phyloP scores from a whole-genome alignment of 352 stramenopile genomes.

The Globisporangium heterothallicum region DNA sequence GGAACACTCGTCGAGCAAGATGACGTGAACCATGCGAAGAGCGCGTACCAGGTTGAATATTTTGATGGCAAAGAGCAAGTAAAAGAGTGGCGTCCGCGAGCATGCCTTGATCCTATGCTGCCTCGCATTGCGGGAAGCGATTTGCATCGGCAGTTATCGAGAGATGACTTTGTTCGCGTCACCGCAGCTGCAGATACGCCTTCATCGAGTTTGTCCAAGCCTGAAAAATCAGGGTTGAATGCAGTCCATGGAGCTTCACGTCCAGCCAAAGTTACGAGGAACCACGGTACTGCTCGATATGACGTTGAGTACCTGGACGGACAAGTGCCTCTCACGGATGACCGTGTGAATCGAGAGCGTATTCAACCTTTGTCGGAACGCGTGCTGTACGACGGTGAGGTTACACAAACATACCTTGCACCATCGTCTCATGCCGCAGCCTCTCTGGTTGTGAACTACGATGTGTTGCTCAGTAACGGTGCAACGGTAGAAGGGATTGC shows the following conservation, averaged over 20 bases:
- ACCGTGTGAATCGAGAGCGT: slow-evolving; percentile 27
- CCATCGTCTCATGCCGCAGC: background rate
- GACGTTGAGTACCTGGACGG: slow-evolving; percentile 44
- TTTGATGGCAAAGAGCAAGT: slow-evolving; percentile 19
- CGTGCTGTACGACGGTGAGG: slow-evolving; percentile 25
- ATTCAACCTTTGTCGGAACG: slow-evolving; percentile 24
- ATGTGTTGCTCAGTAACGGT: slow-evolving; percentile 34
- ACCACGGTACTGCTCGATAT: slow-evolving; percentile 44
- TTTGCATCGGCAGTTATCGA: slow-evolving; percentile 26
- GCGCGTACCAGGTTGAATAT: slow-evolving; percentile 31
- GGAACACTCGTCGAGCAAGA: slow-evolving; percentile 30
- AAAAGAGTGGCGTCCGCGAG: slow-evolving; percentile 26
- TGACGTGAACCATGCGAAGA: slow-evolving; percentile 12
- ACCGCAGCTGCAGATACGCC: background rate
- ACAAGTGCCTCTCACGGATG: slow-evolving; percentile 15
- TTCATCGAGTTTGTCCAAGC: too few species aligned
- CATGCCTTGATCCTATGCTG: slow-evolving; percentile 36
- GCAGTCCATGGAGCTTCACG: slow-evolving; percentile 6
- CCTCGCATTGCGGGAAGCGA: slow-evolving; percentile 18
- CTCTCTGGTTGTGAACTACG: slow-evolving; percentile 14
- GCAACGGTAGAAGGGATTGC: slow-evolving; percentile 25
- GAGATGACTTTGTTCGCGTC: slow-evolving; percentile 47
- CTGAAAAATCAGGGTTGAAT: slow-evolving; percentile 3
- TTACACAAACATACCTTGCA: slow-evolving; percentile 20
- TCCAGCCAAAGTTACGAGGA: slow-evolving; percentile 28